Base-by-base conservation (phyloP, 2,329 filamentous ascomycete genomes). In the Cordyceps militaris region DNA sequence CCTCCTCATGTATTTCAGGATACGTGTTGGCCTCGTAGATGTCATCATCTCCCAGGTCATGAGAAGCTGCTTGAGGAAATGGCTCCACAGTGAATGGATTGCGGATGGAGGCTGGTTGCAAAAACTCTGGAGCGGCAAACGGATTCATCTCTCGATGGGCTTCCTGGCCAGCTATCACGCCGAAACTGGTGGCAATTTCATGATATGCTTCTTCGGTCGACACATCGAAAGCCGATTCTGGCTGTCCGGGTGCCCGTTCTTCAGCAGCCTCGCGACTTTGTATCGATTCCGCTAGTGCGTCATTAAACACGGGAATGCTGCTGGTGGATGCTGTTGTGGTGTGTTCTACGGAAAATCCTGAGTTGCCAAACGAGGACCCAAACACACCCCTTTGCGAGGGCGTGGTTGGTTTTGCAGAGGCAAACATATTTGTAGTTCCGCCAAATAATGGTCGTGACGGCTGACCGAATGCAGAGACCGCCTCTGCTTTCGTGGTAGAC, bases 231-330 rank as follows among this genome's bases (percentile, higher is more conserved):
- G 52, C 52, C 6, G 23, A 11, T 19, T 55, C 52, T 14, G 51
- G 51, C 40, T 54, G 24, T 6, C 51, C 51, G 6, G 51, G 19
- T 44, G 9, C 28, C 16, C 28, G 51, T 13, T 54, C 51, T 24
- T 54, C 51, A 13, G 38, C 40, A 19, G 51, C 51, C 11, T 34
- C 28, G 9, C 28, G 53, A 48, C 42, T 56, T n/a, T 21, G 44
- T 11, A 56, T 42, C 11, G 53, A 48, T 42, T 56, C 53, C 11
- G 53, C 53, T 6, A 56, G 34, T 4, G 53, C 32, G 24, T 56
- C 53, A 49, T 56, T 56, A 10, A 56, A 56, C 14, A 56, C 53
- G n/a, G 53, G 53, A 19, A 56, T 48, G n/a, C 53, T 56, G 36
- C 53, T 56, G 26, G 43, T 47, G 32, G 53, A 56, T 7, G 53